phyloP scores from a whole-genome alignment of 2,329 filamentous ascomycete genomes.

The Emmonsiellopsis sp. region DNA sequence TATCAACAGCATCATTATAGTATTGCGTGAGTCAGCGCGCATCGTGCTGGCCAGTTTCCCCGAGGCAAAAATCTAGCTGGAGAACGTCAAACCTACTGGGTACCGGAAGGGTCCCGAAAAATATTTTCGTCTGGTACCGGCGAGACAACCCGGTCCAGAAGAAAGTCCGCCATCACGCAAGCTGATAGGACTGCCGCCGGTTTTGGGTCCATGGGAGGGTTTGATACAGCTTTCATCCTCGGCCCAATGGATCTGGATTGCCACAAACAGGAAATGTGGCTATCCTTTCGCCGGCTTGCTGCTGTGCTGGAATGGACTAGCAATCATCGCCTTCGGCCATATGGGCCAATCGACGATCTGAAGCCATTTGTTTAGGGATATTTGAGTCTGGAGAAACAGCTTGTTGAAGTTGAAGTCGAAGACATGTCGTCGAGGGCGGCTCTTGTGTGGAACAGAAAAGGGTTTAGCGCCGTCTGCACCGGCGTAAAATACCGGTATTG shows the following conservation, averaged over 20 bases:
- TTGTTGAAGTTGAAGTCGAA: too few relatives aligned
- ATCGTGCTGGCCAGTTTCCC: background rate
- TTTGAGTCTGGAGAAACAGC: too few relatives aligned
- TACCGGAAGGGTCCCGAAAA: background rate
- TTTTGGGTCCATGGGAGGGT: background rate
- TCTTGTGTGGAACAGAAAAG: too few relatives aligned
- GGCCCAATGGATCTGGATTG: slow-evolving; percentile 4
- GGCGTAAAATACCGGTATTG: too few relatives aligned
- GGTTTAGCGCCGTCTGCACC: too few relatives aligned
- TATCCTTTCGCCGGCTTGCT: background rate
- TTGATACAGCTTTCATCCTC: slow-evolving; percentile 1
- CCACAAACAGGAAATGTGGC: background rate
- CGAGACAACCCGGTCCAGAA: background rate
- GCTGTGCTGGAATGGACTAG: background rate
- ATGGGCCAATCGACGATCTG: too few relatives aligned
- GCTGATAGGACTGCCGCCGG: background rate
- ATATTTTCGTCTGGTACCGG: background rate
- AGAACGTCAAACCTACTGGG: background rate
- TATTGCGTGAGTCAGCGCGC: background rate
- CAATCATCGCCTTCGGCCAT: too few relatives aligned
- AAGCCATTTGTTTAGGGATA: too few relatives aligned
- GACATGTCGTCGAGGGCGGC: too few relatives aligned
- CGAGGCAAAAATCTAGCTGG: slow-evolving; percentile 1
- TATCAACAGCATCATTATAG: background rate
- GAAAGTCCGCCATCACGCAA: too few relatives aligned